A percentile compares a stretch with the other conserved stretches of the same genome.
Conservation (phyloP, 2,329 filamentous ascomycete species). For the Ilyonectria robusta region DNA sequence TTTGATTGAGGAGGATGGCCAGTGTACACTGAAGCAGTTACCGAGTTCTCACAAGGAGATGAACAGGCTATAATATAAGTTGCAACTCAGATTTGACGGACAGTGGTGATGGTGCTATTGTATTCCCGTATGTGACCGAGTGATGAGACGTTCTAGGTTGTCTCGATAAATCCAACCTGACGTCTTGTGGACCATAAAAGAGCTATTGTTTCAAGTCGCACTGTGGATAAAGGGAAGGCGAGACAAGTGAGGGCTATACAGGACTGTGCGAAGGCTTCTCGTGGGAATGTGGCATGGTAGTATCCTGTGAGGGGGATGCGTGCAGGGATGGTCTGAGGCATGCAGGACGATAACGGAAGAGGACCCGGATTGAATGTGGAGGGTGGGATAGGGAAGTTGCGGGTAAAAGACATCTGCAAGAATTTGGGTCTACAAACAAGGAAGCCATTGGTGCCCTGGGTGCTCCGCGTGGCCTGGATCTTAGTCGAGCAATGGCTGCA, state of each 20-base stretch:
- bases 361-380: slow-evolving; percentile 23
- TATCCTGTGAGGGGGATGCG: slow-evolving; percentile 20
- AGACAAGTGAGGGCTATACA: not conserved
- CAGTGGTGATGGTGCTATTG: not conserved
- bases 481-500: not conserved
- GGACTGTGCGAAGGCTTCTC: not conserved
- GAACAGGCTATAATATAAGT: slow-evolving; percentile 18
- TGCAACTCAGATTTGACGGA: slow-evolving; percentile 6
- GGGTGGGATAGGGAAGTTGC: slow-evolving; percentile 32
- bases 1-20: slow-evolving; percentile 27
- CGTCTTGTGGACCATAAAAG: not conserved
- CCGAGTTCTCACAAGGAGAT: slow-evolving; percentile 14
- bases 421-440: not conserved
- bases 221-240: not conserved
- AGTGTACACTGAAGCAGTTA: slow-evolving; percentile 21
- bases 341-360: slow-evolving; percentile 28
- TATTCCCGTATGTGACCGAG: not conserved
- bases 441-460: slow-evolving; percentile 21
- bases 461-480: slow-evolving; percentile 5
- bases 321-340: slow-evolving; percentile 28
- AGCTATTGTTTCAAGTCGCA: not conserved
- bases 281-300: not conserved
- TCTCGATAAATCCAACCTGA: not conserved
- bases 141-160: not conserved
- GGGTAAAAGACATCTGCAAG: slow-evolving; percentile 15